These are phyloP conservation scores for Dactylellina cionopaga DNA, from an alignment of 2,329 filamentous ascomycete genomes.

Conservation along the genomic window DNA sequence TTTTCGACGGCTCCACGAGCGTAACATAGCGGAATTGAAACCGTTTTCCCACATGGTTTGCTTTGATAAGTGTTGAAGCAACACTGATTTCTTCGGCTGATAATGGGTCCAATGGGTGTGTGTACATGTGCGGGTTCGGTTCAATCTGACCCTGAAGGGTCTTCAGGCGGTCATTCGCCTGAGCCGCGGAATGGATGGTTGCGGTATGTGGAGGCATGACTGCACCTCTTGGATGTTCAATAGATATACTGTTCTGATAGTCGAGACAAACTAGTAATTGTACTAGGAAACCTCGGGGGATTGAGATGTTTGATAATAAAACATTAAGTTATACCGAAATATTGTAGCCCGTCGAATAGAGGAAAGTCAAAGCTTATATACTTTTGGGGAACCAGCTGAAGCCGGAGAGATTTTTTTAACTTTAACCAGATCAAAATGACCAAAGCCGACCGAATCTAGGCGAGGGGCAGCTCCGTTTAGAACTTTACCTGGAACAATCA, in stretches of 20 bases:
- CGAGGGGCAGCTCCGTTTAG: conserved; percentile 9
- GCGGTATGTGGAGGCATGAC: conserved; percentile 29
- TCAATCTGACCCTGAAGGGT: conserved; percentile 38
- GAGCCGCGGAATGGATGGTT: conserved; percentile 34
- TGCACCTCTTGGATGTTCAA: not conserved
- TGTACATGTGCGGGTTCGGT: conserved; percentile 36
- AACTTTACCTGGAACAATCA: conserved; percentile 1
- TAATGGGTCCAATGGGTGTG: conserved; percentile 68
- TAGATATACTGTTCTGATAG: not conserved
- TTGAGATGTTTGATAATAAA: not conserved
- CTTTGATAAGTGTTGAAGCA: conserved; percentile 65
- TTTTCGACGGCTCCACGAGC: conserved; percentile 72
- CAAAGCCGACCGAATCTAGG: conserved; percentile 25
- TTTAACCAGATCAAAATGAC: conserved; percentile 18
- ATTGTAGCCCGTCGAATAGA: not conserved
- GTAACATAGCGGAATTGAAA: conserved; percentile 70
- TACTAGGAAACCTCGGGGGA: not conserved
- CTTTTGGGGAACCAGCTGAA: conserved; percentile 20
- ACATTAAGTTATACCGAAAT: not conserved
- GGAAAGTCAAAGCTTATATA: conserved; percentile 41
- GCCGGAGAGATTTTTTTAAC: conserved; percentile 41
- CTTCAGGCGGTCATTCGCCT: conserved; percentile 49
- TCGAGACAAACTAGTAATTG: not conserved
- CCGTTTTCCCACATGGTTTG: conserved; percentile 39
- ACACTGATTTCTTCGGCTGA: conserved; percentile 67